Evolutionary conservation across 2,329 filamentous ascomycete species (phyloP).

Genomic region (Cordyceps tenuipes): DNA sequence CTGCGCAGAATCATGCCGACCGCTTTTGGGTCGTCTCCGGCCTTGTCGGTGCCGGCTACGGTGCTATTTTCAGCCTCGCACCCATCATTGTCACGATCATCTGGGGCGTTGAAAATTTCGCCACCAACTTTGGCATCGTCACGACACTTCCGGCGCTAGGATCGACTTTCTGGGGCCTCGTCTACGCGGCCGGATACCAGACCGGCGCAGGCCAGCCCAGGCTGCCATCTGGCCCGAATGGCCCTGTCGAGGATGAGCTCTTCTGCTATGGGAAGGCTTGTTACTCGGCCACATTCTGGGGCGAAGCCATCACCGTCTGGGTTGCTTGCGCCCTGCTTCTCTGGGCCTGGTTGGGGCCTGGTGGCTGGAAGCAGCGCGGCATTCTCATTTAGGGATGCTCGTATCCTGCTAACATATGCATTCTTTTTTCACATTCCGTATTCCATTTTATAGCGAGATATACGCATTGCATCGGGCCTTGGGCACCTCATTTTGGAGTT

Average conservation of each 20-base stretch:
- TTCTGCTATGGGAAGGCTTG: constrained; percentile 78
- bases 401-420: background rate
- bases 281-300: constrained; percentile 79
- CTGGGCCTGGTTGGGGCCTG: constrained; percentile 72
- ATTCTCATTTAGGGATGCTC: constrained; percentile 47
- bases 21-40: constrained; percentile 82
- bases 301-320: constrained; percentile 73
- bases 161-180: constrained; percentile 78
- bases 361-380: constrained; percentile 68
- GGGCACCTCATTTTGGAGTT: background rate
- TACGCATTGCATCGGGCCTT: background rate
- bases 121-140: constrained; percentile 94
- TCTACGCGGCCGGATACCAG: constrained; percentile 81
- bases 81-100: constrained; percentile 95
- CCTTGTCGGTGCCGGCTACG: constrained; percentile 83
- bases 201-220: constrained; percentile 42
- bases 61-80: constrained; percentile 79
- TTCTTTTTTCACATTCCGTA: background rate
- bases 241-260: constrained; percentile 34
- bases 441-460: background rate
- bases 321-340: constrained; percentile 63
- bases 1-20: constrained; percentile 63
- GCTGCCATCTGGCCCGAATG: constrained; percentile 22
- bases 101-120: constrained; percentile 98
- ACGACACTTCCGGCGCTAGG: constrained; percentile 85